A percentile compares a stretch with the other conserved stretches of the same genome.
phyloP scores from a whole-genome alignment of 148 eudicot genomes.

The Rheum nobile region DNA sequence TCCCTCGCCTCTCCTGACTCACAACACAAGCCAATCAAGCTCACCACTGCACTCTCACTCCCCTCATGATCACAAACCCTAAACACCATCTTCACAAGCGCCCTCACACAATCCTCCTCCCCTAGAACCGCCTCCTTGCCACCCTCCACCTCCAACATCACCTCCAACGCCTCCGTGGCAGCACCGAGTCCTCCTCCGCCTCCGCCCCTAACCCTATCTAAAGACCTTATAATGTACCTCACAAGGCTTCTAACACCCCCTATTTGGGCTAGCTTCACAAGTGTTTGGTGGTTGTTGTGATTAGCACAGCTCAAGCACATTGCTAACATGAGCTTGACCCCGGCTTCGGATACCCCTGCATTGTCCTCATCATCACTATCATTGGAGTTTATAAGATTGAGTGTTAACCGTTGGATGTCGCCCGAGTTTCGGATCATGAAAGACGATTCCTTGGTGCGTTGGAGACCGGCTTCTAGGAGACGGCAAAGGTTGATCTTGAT shows the following conservation, averaged over 20 bases:
- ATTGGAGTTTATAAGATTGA: constrained; percentile 9
- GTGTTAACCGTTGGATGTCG: constrained; percentile 16
- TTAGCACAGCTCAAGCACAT: constrained; percentile 13
- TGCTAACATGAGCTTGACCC: constrained; percentile 29
- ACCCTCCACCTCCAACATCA: constrained; percentile 20
- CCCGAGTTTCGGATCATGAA: constrained; percentile 21
- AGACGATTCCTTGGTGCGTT: constrained; percentile 19
- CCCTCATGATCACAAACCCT: constrained; percentile 50
- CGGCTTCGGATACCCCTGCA: constrained; percentile 23
- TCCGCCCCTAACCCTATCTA: constrained; percentile 9
- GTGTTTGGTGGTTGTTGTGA: constrained; percentile 2
- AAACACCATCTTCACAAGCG: constrained; percentile 54
- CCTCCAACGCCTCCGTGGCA: constrained; percentile 37
- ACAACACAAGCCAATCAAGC: constrained; percentile 33
- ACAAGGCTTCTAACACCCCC: constrained; percentile 29
- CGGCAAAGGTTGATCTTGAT: constrained; percentile 41
- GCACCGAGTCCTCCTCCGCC: constrained; percentile 12
- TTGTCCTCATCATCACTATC: constrained; percentile 1
- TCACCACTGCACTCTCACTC: constrained; percentile 51
- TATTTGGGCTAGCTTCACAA: constrained; percentile 23
- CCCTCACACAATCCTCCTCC: constrained; percentile 31
- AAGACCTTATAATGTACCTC: constrained; percentile 17
- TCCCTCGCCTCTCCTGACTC: constrained; percentile 33
- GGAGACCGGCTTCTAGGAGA: constrained; percentile 22
- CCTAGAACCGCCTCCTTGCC: constrained; percentile 22